A percentile compares a stretch with the other conserved stretches of the same genome.
These are phyloP conservation scores for Aurantiochytrium sp. DNA, from an alignment of 108 stramenopile genomes.

Conservation along the genomic window DNA sequence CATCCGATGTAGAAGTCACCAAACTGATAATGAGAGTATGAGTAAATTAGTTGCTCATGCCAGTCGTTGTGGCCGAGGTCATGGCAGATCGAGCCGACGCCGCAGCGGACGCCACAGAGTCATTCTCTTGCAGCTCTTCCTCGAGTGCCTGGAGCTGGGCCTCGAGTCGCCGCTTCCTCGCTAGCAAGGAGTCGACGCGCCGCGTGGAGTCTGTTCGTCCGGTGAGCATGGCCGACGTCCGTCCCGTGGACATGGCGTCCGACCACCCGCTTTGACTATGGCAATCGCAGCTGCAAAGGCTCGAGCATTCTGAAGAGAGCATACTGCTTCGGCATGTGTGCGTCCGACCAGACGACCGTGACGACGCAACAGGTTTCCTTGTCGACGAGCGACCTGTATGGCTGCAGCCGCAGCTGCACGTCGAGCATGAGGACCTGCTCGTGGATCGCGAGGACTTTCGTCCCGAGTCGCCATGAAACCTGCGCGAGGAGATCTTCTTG, in stretches of 20 bases:
- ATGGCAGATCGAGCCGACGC: background rate
- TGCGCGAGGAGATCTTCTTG: background rate
- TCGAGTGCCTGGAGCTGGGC: slow-evolving; percentile 4
- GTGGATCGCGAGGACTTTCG: background rate
- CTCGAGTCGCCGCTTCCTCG: background rate
- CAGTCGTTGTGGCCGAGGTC: background rate
- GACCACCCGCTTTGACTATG: background rate
- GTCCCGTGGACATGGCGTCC: background rate
- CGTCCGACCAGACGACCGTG: background rate
- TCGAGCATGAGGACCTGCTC: background rate
- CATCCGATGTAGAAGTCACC: no score
- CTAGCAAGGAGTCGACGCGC: background rate
- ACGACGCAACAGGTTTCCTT: background rate
- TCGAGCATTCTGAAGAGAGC: background rate
- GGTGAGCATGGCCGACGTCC: background rate
- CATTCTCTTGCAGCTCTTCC: background rate
- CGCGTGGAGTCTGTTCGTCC: background rate
- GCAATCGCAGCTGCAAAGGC: slow-evolving; percentile 4
- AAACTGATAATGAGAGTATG: no score
- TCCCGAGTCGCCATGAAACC: background rate
- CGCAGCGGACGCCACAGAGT: background rate
- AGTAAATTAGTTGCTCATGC: no score
- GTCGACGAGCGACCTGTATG: background rate
- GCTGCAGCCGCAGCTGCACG: slow-evolving; percentile 8
- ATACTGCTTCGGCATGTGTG: background rate